Evolutionary conservation across 2,329 filamentous ascomycete species (phyloP), one percentile per base, ranked within the genome.

Genomic region (Coccinonectria pachysandricola): DNA sequence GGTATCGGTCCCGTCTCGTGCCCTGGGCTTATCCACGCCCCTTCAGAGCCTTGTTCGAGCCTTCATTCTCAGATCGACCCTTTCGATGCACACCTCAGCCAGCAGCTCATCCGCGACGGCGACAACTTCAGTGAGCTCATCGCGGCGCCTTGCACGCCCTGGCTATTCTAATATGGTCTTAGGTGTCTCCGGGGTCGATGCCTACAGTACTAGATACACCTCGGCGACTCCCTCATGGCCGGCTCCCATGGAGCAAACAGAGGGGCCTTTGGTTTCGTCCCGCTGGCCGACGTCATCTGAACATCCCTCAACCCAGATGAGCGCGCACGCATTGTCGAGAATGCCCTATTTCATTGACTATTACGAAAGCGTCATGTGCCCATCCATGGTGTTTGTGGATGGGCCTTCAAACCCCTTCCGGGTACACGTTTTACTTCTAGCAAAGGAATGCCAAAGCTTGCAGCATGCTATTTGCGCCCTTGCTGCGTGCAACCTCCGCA

Each of bases 321-420:
- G 64, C 66, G 49, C 70, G 50, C 60, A 79, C 53, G 60, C 83
- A 44, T 75, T 83, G 34, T 74, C 79, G 32, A 80, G 85, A 48
- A 79, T 93, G 62, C 79, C 81, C 39, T 92, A 81, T 56, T 79
- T 94, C 49, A 79, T 95, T 62, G 81, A 92, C 50, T 94, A 94
- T 56, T 95, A 93, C 56, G 79, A 87, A 49, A 86, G 85, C 53
- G 82, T 84, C 48, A 87, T 96, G 60, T 91, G 86, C 40, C 83
- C 84, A 5, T 84, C 85, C 32, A 82, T 95, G 56, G 86, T 95
- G 26, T 83, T 86, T 40, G 86, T 94, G 52, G 88, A 96, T 50
- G 78, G 78, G 8, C 79, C 82, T 2, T 69, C 68, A 36, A 95
- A 94, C 52, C 88, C 88, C 1, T 95, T 88, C 51, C 71, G 86